Base-by-base conservation (phyloP, 2,329 filamentous ascomycete species). In the Cladosporium cucumerinum region DNA sequence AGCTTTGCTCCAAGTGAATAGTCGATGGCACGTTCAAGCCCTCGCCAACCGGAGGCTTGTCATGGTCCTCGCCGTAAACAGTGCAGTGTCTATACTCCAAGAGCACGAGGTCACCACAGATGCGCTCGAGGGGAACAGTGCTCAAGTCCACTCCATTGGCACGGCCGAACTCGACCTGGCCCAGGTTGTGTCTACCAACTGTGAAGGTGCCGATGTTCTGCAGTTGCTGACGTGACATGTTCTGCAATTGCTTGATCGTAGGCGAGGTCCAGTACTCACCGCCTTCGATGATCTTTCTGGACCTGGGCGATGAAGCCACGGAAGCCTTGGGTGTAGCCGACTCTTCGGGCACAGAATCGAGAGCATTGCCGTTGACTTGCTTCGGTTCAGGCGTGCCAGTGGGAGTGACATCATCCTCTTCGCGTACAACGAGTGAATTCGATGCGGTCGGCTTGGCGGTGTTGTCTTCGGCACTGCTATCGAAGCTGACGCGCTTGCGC, bases 401-500 rank as follows among this genome's bases (percentile, higher is more conserved):
- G 3, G 62, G 62, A 21, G 62, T 64, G 25, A 46, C 58, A n/a
- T 73, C 72, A 23, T 68, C 55, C 16, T 71, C 68, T 49, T 85
- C 82, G n/a, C 80, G 78, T 25, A 79, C 80, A 26, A 87, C 80
- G 52, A 88, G 72, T 63, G 86, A 84, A 61, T 78, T 71, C 30
- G 76, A 76, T 14, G 63, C 60, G 39, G 55, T 68, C 7, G 70
- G 61, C 46, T 66, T 65, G 14, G 69, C 68, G 43, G 81, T 82
- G 65, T 79, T 66, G 39, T 64, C 55, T 34, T 70, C 61, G 18
- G 70, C 72, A 34, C 84, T 85, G 4, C 88, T 87, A 74, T 97
- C 93, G 72, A 98, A 99, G 80, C 93, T 97, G 61, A 99, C 95
- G 61, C 90, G 88, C 82, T 97, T 97, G 69, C 89, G 89, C n/a